Evolutionary conservation across 768 basidiomycete genomes (phyloP).

Genomic region (Boletus insuetus): DNA sequence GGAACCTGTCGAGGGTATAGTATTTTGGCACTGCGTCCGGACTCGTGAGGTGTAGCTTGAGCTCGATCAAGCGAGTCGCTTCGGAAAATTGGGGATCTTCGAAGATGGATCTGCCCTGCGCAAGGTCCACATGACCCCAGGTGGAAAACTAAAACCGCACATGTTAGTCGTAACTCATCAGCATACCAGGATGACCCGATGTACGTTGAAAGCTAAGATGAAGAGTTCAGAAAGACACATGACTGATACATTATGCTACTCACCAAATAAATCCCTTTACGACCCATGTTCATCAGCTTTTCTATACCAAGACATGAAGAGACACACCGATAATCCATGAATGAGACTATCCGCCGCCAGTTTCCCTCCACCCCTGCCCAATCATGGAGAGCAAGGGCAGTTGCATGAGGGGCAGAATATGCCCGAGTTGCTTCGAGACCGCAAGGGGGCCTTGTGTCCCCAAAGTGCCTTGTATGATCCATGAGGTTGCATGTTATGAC

Average conservation of each 20-base stretch:
- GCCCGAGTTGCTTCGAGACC: conserved; percentile 51
- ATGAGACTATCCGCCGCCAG: conserved; percentile 75
- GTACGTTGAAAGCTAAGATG: conserved; percentile 50
- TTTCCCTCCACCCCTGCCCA: conserved; percentile 77
- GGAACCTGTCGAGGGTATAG: conserved; percentile 21
- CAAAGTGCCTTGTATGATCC: conserved; percentile 40
- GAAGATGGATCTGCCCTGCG: conserved; percentile 41
- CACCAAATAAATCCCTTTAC: conserved; percentile 26
- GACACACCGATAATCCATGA: conserved; percentile 72
- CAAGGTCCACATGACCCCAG: conserved; percentile 24
- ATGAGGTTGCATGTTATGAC: conserved; percentile 52
- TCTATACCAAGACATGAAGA: conserved; percentile 28
- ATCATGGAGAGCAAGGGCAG: conserved; percentile 38
- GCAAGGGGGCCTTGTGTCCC: conserved; percentile 43
- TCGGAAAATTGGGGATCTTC: conserved; percentile 55
- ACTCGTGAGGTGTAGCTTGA: conserved; percentile 49
- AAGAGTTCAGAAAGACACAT: background rate
- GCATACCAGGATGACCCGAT: conserved; percentile 6
- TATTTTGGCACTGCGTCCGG: conserved; percentile 17
- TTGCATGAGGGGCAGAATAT: conserved; percentile 50
- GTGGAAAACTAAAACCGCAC: conserved; percentile 6
- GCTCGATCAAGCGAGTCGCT: conserved; percentile 60
- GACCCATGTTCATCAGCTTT: conserved; percentile 8
- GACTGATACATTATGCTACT: background rate
- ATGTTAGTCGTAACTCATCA: conserved; percentile 1